phyloP scores from a whole-genome alignment of 2,329 filamentous ascomycete species.

The Dothiorella sarmentorum region DNA sequence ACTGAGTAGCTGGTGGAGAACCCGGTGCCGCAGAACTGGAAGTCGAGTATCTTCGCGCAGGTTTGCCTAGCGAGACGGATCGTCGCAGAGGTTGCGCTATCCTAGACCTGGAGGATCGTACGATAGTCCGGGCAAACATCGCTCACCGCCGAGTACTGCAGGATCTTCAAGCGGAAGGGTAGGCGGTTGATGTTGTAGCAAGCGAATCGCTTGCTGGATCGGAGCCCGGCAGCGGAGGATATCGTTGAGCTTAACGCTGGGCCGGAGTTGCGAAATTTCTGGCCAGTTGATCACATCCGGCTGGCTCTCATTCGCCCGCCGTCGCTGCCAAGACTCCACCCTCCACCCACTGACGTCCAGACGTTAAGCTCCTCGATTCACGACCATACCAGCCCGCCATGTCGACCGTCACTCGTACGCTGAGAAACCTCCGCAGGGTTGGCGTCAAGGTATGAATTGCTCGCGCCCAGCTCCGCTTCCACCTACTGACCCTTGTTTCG shows the following conservation, averaged over 20 bases:
- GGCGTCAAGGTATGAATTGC: constrained; percentile 70
- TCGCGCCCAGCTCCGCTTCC: constrained; percentile 30
- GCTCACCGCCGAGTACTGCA: background rate
- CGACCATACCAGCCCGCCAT: constrained; percentile 53
- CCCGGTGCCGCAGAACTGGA: constrained; percentile 29
- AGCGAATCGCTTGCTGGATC: background rate
- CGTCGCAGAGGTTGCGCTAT: constrained; percentile 14
- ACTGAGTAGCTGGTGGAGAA: constrained; percentile 36
- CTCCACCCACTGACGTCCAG: constrained; percentile 10
- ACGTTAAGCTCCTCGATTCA: background rate
- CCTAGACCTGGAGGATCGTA: background rate
- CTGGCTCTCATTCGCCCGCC: background rate
- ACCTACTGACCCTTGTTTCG: constrained; percentile 17
- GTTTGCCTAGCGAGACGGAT: constrained; percentile 22
- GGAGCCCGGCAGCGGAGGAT: background rate
- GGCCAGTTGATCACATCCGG: background rate
- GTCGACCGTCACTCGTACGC: constrained; percentile 85
- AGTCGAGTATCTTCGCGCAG: constrained; percentile 34
- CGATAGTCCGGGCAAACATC: constrained; percentile 13
- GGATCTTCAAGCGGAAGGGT: background rate
- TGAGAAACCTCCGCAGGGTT: constrained; percentile 81
- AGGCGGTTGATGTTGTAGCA: background rate
- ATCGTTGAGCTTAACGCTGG: no score
- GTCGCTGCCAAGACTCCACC: constrained; percentile 9
- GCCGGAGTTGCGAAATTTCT: no score